Evolutionary conservation across 306 rosid genomes (phyloP).

Genomic region (Quercus dentata): DNA sequence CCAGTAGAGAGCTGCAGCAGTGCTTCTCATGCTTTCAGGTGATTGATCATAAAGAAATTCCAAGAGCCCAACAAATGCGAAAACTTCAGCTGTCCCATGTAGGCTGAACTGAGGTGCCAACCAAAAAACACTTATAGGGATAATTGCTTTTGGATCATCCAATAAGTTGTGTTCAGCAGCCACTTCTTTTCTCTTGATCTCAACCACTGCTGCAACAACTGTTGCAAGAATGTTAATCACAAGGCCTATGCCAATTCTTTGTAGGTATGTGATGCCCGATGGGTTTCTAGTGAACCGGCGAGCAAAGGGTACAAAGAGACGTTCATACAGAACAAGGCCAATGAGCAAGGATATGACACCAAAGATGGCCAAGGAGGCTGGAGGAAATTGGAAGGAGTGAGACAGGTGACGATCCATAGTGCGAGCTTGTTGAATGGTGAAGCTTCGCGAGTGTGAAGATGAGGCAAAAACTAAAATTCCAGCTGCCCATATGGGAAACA

Average conservation of each 20-base stretch:
- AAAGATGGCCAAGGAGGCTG: slow-evolving; percentile 67
- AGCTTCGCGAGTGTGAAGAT: slow-evolving; percentile 60
- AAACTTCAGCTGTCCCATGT: slow-evolving; percentile 65
- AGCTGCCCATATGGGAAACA: slow-evolving; percentile 76
- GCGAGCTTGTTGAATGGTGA: slow-evolving; percentile 72
- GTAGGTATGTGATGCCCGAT: slow-evolving; percentile 70
- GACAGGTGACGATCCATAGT: slow-evolving; percentile 64
- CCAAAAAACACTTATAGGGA: slow-evolving; percentile 80
- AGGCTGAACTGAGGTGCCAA: slow-evolving; percentile 66
- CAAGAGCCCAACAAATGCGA: slow-evolving; percentile 74
- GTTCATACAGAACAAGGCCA: slow-evolving; percentile 65
- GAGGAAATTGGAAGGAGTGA: slow-evolving; percentile 57
- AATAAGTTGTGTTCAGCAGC: slow-evolving; percentile 47
- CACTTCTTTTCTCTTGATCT: slow-evolving; percentile 51
- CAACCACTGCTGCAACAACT: slow-evolving; percentile 44
- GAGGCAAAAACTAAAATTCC: slow-evolving; percentile 53
- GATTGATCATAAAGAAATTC: slow-evolving; percentile 82
- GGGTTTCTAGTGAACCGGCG: slow-evolving; percentile 60
- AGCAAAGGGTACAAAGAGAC: slow-evolving; percentile 54
- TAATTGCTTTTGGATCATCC: slow-evolving; percentile 51
- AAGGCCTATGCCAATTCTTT: slow-evolving; percentile 80
- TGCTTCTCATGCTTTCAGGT: slow-evolving; percentile 80
- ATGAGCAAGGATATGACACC: slow-evolving; percentile 49
- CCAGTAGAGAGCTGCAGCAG: slow-evolving; percentile 64
- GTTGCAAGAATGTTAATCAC: slow-evolving; percentile 54